Evolutionary conservation across 345 rosid genomes (phyloP).

Genomic region (Lepidium didymum): DNA sequence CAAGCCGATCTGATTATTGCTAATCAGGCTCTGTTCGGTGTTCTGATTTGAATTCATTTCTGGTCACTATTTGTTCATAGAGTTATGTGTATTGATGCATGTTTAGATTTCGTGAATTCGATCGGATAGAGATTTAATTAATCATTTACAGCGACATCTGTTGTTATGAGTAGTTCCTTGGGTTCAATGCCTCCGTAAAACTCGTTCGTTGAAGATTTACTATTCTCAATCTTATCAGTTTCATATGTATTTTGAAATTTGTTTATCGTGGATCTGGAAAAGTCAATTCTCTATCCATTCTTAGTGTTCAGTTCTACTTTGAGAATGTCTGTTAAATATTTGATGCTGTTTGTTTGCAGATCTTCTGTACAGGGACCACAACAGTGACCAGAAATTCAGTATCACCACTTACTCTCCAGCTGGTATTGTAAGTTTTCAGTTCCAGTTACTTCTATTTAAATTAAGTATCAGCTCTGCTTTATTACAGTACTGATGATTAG

Average conservation of each 20-base stretch:
- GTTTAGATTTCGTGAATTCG: neutral
- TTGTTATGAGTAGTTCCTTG: neutral
- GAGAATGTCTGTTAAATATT: neutral
- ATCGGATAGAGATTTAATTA: neutral
- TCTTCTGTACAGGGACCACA: constrained; percentile 87
- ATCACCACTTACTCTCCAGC: constrained; percentile 62
- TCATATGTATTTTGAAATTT: neutral
- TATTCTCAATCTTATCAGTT: neutral
- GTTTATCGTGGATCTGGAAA: neutral
- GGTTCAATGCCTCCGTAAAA: neutral
- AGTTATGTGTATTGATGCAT: neutral
- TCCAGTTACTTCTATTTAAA: neutral
- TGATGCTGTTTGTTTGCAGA: constrained; percentile 34
- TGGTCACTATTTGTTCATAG: neutral
- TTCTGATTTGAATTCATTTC: neutral
- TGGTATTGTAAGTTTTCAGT: constrained; percentile 59
- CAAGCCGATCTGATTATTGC: neutral
- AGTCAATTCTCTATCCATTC: neutral
- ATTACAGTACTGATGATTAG: neutral
- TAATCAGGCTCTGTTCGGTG: neutral
- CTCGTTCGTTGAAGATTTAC: neutral
- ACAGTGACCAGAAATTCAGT: constrained; percentile 85
- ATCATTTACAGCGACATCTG: neutral
- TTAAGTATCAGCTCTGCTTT: neutral
- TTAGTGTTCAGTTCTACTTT: neutral